These are phyloP conservation scores for Cornus kousa DNA, from an alignment of 148 eudicot species.

Conservation along the genomic window DNA sequence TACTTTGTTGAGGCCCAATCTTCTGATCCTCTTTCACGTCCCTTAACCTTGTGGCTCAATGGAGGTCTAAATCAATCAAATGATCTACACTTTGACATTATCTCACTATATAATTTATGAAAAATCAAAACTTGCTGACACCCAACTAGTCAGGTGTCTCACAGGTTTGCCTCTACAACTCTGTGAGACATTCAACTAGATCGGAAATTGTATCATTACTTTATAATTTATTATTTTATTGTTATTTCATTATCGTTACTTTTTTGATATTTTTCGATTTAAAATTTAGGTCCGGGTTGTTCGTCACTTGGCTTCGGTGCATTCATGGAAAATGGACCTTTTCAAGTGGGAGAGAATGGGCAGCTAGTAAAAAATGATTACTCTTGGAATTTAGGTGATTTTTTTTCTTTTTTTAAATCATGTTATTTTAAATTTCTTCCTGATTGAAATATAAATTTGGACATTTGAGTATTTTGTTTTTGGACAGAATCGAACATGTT, in stretches of 20 bases:
- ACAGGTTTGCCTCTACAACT: too few species aligned
- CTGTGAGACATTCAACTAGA: too few species aligned
- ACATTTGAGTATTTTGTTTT: too few species aligned
- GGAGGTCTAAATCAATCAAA: constrained; percentile 11
- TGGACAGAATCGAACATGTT: constrained; percentile 26
- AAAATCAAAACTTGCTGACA: too few species aligned
- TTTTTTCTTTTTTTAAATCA: too few species aligned
- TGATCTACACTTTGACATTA: neutral
- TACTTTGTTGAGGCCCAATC: constrained; percentile 19
- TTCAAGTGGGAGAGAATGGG: constrained; percentile 11
- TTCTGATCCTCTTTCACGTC: constrained; percentile 8
- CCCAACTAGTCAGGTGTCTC: too few species aligned
- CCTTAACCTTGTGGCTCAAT: constrained; percentile 27
- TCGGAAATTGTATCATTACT: too few species aligned
- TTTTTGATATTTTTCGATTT: neutral
- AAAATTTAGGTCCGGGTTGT: constrained; percentile 18
- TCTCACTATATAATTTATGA: too few species aligned
- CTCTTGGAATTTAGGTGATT: constrained; percentile 20
- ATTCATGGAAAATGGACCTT: constrained; percentile 27
- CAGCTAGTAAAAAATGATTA: constrained; percentile 1
- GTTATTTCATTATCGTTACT: too few species aligned
- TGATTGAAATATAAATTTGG: too few species aligned
- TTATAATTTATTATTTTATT: too few species aligned
- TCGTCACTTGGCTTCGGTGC: constrained; percentile 27
- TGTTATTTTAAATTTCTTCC: too few species aligned